These are phyloP conservation scores for Malbranchea zuffiana DNA, from an alignment of 2,329 filamentous ascomycete species.

Conservation along the genomic window DNA sequence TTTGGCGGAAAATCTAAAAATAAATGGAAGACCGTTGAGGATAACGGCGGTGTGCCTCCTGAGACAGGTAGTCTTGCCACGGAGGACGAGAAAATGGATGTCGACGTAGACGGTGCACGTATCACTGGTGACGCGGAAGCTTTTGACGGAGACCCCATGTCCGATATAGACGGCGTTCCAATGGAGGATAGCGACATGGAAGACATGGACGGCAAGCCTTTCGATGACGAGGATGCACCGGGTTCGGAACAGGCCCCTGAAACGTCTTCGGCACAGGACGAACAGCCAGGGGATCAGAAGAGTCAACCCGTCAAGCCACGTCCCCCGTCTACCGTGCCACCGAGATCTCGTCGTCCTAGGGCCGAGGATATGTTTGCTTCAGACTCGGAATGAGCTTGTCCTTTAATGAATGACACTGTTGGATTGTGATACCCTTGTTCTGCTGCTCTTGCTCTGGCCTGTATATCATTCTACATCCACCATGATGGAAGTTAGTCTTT, in stretches of 20 bases:
- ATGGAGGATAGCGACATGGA: slow-evolving; percentile 43
- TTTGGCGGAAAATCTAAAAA: slow-evolving; percentile 33
- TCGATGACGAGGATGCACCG: slow-evolving; percentile 32
- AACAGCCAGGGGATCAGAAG: slow-evolving; percentile 9
- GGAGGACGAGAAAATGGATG: slow-evolving; percentile 21
- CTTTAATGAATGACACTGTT: not conserved
- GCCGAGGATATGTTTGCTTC: slow-evolving; percentile 83
- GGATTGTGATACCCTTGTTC: too few relatives aligned
- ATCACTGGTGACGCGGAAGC: slow-evolving; percentile 35
- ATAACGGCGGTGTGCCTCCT: slow-evolving; percentile 24
- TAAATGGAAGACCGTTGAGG: slow-evolving; percentile 38
- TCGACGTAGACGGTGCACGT: slow-evolving; percentile 24
- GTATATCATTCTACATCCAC: too few relatives aligned
- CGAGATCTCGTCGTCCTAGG: slow-evolving; percentile 53
- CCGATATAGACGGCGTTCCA: slow-evolving; percentile 35
- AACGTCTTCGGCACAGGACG: slow-evolving; percentile 18
- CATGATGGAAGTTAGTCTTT: too few relatives aligned
- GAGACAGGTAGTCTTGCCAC: slow-evolving; percentile 9
- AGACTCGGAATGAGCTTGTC: slow-evolving; percentile 39
- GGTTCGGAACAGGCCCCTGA: slow-evolving; percentile 21
- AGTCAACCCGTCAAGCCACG: slow-evolving; percentile 16
- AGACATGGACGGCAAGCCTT: slow-evolving; percentile 37
- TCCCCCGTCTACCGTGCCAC: slow-evolving; percentile 23
- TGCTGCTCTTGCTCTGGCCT: too few relatives aligned
- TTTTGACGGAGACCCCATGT: slow-evolving; percentile 33